Evolutionary conservation across 148 eudicot genomes (phyloP).

Genomic region (Arbutus unedo): DNA sequence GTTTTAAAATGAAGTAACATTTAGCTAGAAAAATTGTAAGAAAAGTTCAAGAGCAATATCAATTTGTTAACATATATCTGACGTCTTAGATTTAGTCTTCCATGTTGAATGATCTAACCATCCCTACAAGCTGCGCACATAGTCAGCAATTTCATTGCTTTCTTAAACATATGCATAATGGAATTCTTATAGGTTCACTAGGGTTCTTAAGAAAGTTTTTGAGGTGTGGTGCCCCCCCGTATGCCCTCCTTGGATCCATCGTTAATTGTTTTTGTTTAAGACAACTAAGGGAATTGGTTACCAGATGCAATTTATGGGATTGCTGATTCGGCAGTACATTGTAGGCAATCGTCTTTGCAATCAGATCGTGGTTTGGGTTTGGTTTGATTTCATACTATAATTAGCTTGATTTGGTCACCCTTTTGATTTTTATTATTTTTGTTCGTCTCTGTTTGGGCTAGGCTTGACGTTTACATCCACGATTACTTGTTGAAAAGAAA

Average conservation of each 20-base stretch:
- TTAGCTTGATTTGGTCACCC: slow-evolving; percentile 2
- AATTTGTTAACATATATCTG: neutral
- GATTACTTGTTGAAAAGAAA: slow-evolving; percentile 92
- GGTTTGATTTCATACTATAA: neutral
- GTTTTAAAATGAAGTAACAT: neutral
- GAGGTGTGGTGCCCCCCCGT: neutral
- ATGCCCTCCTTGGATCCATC: neutral
- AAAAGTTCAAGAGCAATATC: neutral
- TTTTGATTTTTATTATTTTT: neutral
- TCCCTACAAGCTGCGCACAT: neutral
- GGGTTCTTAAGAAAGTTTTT: neutral
- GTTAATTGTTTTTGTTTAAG: neutral
- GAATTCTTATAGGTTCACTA: neutral
- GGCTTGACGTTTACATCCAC: slow-evolving; percentile 98
- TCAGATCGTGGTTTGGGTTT: neutral
- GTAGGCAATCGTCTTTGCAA: neutral
- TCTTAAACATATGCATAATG: neutral
- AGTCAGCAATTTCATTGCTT: neutral
- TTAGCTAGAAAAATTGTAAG: neutral
- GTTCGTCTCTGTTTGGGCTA: slow-evolving; percentile 26
- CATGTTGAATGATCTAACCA: neutral
- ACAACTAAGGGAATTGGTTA: slow-evolving; percentile 2
- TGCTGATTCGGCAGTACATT: neutral
- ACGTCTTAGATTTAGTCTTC: neutral
- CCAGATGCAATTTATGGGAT: neutral